phyloP scores from a whole-genome alignment of 179 eudicot species.

The Spergularia azorica region DNA sequence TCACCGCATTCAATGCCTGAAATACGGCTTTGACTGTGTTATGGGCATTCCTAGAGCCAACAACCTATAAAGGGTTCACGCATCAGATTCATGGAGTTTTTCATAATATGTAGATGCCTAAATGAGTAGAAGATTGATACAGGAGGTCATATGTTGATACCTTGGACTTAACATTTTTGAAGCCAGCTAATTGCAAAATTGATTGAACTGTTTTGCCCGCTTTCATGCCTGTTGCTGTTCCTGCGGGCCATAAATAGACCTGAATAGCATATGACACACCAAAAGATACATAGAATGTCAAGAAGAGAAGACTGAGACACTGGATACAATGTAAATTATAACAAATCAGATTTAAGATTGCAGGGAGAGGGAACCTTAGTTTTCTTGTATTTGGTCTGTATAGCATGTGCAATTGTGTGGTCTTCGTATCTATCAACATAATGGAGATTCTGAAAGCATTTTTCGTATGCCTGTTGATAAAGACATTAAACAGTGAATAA shows the following conservation, averaged over 20 bases:
- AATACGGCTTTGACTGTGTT: constrained; percentile 92
- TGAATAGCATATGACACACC: constrained; percentile 25
- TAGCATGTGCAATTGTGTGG: constrained; percentile 96
- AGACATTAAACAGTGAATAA: background rate
- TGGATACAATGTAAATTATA: background rate
- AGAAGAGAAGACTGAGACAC: background rate
- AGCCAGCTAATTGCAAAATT: constrained; percentile 80
- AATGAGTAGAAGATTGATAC: background rate
- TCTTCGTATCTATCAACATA: constrained; percentile 84
- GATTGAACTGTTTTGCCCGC: constrained; percentile 81
- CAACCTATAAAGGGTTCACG: constrained; percentile 46
- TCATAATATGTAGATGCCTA: background rate
- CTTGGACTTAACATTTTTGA: constrained; percentile 88
- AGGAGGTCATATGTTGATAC: constrained; percentile 42
- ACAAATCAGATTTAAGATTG: background rate
- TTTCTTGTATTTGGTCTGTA: constrained; percentile 83
- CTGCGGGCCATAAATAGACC: constrained; percentile 96
- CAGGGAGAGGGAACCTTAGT: constrained; percentile 59
- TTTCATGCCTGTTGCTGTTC: constrained; percentile 71
- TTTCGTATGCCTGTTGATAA: constrained; percentile 66
- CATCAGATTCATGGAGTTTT: background rate
- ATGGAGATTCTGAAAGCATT: constrained; percentile 93
- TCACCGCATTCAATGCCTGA: constrained; percentile 85
- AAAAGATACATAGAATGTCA: background rate
- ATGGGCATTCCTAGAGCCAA: constrained; percentile 91